Conservation (phyloP, 2,329 filamentous ascomycete species). For the Didymella pinodella region DNA sequence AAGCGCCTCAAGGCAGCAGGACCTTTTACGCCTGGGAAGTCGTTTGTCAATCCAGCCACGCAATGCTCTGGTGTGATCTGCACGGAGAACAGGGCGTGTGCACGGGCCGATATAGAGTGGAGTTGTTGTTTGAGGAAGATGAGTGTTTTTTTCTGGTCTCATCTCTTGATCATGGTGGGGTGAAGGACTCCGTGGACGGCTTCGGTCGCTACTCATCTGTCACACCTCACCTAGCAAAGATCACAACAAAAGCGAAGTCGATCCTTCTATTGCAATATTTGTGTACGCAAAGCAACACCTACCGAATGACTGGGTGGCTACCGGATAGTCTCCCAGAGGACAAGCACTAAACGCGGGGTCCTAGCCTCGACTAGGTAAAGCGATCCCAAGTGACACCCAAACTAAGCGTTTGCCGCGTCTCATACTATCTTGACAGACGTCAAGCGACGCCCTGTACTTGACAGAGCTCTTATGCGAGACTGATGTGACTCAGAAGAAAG, state of each 20-base stretch:
- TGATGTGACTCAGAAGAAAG: background rate
- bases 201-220: background rate
- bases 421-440: conserved; percentile 2
- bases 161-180: background rate
- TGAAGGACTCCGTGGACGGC: background rate
- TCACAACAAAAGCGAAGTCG: background rate
- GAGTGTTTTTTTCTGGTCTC: background rate
- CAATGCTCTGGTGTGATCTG: background rate
- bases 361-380: conserved; percentile 16
- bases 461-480: background rate
- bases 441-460: background rate
- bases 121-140: background rate
- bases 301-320: conserved; percentile 1
- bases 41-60: background rate
- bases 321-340: conserved; percentile 6
- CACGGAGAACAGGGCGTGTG: background rate
- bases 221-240: background rate
- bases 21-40: background rate
- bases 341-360: conserved; percentile 12
- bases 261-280: background rate
- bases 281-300: background rate
- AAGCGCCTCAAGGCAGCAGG: background rate
- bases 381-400: conserved; percentile 6
- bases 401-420: conserved; percentile 14
- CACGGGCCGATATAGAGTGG: background rate